Evolutionary conservation across 768 basidiomycete genomes (phyloP), one percentile per base, ranked within the genome.

Genomic region (Lentinula boryana): DNA sequence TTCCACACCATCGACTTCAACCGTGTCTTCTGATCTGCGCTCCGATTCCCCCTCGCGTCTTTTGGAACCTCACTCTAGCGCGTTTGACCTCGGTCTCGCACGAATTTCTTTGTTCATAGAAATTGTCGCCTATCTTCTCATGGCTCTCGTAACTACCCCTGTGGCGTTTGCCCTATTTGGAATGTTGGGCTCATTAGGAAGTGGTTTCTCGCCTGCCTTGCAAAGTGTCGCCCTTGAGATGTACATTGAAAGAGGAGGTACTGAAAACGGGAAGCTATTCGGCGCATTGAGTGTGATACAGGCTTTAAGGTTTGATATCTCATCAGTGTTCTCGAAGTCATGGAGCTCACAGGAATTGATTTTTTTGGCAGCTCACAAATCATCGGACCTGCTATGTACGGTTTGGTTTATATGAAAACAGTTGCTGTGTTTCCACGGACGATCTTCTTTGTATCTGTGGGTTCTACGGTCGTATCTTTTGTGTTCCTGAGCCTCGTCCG

Each of bases 211-310:
- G 23, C 92, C 94, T 8, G 85, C 89, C 1, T 62, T 81, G 7
- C 86, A 91, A 60, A 87, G 87, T 21, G 79, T 93, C 38, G 85
- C 91, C 3, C 73, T 95, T 46, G 82, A 87, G 23, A 68, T 91
- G 49, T 90, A 87, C 63, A 73, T 74, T 32, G 72, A 72, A n/a
- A 74, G 76, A 18, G 81, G 81, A 1, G 82, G 85, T 2, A 77
- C 76, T 13, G 89, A 93, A 67, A 75, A 79, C 12, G 94, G 93
- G 2, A 79, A 76, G 65, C 76, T 97, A 16, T 95, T 94, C 67
- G 94, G 92, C 12, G 92, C 85, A 3, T 65, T 95, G 60, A 85
- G 87, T 60, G 89, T 95, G 32, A 64, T 93, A 3, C 84, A 89
- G 63, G 84, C 88, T 5, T 68, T 93, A 9, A 78, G 85, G 84